Evolutionary conservation across 2,329 filamentous ascomycete species (phyloP).

Genomic region (Colletotrichum simmondsii): DNA sequence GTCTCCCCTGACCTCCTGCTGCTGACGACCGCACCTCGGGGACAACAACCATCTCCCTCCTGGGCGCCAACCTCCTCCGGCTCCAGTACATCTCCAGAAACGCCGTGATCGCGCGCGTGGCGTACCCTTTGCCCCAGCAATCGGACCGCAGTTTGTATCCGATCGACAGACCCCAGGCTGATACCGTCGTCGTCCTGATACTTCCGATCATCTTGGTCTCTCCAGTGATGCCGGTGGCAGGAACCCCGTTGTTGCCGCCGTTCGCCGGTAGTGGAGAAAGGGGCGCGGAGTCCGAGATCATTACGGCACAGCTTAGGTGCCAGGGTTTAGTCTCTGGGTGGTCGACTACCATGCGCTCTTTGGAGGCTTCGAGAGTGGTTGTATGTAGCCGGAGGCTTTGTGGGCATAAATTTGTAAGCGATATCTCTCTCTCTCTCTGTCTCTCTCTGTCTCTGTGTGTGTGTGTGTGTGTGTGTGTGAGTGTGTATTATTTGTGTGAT

Average conservation of each 20-base stretch:
- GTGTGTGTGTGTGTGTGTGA: background rate
- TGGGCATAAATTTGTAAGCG: no score
- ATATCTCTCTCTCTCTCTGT: no score
- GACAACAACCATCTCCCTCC: background rate
- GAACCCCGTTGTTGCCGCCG: background rate
- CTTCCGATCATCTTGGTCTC: constrained; percentile 7
- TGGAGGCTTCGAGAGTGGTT: background rate
- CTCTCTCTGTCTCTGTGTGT: no score
- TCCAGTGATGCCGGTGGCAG: background rate
- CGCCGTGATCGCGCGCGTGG: constrained; percentile 2
- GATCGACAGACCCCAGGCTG: background rate
- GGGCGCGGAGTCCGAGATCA: background rate
- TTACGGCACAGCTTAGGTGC: constrained; percentile 8
- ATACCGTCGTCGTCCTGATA: background rate
- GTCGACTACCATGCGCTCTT: background rate
- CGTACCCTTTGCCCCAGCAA: constrained; percentile 15
- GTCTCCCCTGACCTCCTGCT: no score
- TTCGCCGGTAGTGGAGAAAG: no score
- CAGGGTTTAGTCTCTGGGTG: background rate
- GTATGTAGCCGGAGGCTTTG: background rate
- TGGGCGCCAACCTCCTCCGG: background rate
- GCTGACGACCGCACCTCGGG: background rate
- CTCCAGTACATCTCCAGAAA: constrained; percentile 20
- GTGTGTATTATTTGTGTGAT: background rate
- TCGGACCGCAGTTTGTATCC: constrained; percentile 20